Conservation (phyloP, 2,329 filamentous ascomycete genomes). For the Alternaria ventricosa region DNA sequence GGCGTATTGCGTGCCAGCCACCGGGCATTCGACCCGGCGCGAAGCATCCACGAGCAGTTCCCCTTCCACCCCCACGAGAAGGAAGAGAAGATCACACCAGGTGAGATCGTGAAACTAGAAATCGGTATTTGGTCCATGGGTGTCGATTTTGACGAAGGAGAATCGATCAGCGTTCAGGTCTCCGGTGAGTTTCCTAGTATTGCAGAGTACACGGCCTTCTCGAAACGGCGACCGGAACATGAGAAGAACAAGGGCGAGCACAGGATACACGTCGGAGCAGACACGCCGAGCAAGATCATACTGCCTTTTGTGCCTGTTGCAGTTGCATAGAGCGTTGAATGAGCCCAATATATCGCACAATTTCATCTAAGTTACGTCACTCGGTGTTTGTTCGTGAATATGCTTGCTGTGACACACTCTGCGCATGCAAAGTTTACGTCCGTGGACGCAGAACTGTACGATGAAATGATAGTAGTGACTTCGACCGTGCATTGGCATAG, state of each 20-base stretch:
- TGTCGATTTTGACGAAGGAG: slow-evolving; percentile 54
- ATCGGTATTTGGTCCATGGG: slow-evolving; percentile 59
- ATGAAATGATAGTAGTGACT: background rate
- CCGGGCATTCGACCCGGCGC: slow-evolving; percentile 39
- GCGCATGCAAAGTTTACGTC: background rate
- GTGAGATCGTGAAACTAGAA: slow-evolving; percentile 54
- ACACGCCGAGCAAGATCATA: slow-evolving; percentile 49
- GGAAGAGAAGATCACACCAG: slow-evolving; percentile 51
- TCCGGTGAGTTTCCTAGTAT: slow-evolving; percentile 40
- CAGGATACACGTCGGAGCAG: slow-evolving; percentile 47
- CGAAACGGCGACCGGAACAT: slow-evolving; percentile 48
- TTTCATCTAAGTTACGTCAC: background rate
- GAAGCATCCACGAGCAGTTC: slow-evolving; percentile 31
- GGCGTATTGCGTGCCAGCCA: slow-evolving; percentile 57
- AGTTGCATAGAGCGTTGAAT: background rate
- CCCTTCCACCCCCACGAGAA: slow-evolving; percentile 50
- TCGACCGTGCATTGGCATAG: background rate
- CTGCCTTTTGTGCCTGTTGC: slow-evolving; percentile 43
- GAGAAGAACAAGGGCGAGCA: slow-evolving; percentile 53
- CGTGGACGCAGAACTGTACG: background rate
- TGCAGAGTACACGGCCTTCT: slow-evolving; percentile 47
- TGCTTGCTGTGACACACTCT: background rate
- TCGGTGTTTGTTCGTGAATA: background rate
- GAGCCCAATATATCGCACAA: background rate
- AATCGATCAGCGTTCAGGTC: slow-evolving; percentile 35